Conservation (phyloP, 768 basidiomycete genomes). For the Krasilnikovozyma curviuscula region DNA sequence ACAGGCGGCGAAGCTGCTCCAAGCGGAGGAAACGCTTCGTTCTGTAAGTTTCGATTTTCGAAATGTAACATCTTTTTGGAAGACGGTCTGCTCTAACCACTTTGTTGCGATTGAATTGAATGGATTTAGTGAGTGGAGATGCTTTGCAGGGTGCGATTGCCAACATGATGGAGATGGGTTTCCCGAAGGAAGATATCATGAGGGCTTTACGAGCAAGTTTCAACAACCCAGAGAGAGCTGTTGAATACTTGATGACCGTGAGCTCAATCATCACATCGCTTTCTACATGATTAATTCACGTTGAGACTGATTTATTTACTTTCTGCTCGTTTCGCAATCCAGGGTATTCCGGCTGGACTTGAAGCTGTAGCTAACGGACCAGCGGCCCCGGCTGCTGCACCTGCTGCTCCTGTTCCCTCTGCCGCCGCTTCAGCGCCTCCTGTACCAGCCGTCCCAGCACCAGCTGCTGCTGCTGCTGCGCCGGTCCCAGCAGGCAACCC, state of each 20-base stretch:
- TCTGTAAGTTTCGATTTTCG: conserved; percentile 12
- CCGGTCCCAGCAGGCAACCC: conserved; percentile 26
- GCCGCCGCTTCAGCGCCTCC: conserved; percentile 19
- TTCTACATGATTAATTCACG: conserved; percentile 7
- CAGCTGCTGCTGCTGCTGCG: conserved; percentile 23
- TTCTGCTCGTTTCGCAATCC: conserved; percentile 31
- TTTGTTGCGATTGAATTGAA: background rate
- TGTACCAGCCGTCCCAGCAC: conserved; percentile 24
- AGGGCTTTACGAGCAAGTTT: conserved; percentile 77
- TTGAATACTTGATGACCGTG: conserved; percentile 92
- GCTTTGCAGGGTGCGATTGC: conserved; percentile 55
- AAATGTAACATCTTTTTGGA: conserved; percentile 10
- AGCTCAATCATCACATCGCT: conserved; percentile 19
- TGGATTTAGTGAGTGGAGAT: conserved; percentile 39
- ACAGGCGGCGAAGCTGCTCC: conserved; percentile 19
- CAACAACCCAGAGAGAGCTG: conserved; percentile 94
- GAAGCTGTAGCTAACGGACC: conserved; percentile 30
- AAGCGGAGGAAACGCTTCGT: conserved; percentile 13
- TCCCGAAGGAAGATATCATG: conserved; percentile 60
- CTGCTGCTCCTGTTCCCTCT: conserved; percentile 28
- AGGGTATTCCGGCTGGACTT: conserved; percentile 17
- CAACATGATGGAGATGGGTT: conserved; percentile 90
- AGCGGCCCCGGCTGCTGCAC: conserved; percentile 25
- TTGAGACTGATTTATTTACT: background rate
- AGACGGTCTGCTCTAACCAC: background rate